Conservation (phyloP, 495 filamentous ascomycete genomes). For the Penicillium robsamsonii region DNA sequence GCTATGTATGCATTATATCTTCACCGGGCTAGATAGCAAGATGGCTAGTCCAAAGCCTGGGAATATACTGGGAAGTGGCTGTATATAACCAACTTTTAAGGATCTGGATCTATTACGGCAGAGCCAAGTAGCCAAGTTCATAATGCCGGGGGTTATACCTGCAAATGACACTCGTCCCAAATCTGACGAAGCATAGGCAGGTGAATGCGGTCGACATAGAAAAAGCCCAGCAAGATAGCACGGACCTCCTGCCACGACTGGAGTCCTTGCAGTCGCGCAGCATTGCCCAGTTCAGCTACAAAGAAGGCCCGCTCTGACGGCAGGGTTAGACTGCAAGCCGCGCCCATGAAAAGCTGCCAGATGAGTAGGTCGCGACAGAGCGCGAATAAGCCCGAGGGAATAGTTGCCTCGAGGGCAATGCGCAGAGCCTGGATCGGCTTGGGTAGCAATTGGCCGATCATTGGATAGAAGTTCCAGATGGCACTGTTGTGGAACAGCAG, state of each 20-base stretch:
- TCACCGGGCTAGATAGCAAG: background rate
- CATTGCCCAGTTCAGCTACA: conserved; percentile 35
- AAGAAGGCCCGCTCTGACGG: conserved; percentile 37
- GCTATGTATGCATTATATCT: background rate
- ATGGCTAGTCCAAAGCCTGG: background rate
- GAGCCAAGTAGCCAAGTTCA: conserved; percentile 9
- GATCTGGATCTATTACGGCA: background rate
- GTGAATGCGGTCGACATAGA: conserved; percentile 44
- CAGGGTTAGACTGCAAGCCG: conserved; percentile 33
- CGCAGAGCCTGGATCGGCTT: conserved; percentile 42
- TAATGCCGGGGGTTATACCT: conserved; percentile 9
- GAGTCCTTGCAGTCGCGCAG: conserved; percentile 31
- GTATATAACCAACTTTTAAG: background rate
- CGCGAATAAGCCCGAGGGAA: conserved; percentile 35
- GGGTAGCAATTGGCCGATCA: conserved; percentile 39
- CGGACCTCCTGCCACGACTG: conserved; percentile 41
- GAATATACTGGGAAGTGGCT: background rate
- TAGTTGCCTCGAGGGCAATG: conserved; percentile 36
- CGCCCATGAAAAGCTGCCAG: conserved; percentile 45
- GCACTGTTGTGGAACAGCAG: conserved; percentile 47
- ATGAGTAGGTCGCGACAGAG: conserved; percentile 41
- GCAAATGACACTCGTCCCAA: conserved; percentile 40
- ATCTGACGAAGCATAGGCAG: conserved; percentile 32
- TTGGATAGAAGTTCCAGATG: conserved; percentile 49
- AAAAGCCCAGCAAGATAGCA: conserved; percentile 36